A percentile compares a stretch with the other conserved stretches of the same genome.
Conservation (phyloP, 768 basidiomycete genomes). For the Strobilomyces dryophilus region DNA sequence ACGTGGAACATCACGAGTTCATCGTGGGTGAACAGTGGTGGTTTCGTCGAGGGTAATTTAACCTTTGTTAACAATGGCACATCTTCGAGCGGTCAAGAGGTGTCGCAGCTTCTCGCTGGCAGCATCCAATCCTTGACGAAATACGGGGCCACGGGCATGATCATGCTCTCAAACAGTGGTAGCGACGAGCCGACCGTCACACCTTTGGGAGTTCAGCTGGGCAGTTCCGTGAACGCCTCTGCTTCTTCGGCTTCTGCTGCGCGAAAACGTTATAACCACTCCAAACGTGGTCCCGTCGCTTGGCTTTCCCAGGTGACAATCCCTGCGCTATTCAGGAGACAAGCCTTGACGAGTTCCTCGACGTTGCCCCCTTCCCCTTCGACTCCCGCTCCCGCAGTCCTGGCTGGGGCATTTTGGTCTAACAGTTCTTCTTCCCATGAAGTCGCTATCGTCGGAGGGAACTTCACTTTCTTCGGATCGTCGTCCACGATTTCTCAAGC, state of each 20-base stretch:
- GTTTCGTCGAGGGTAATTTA: constrained; percentile 69
- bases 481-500: constrained; percentile 43
- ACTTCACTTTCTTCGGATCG: constrained; percentile 62
- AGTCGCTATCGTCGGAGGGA: constrained; percentile 82
- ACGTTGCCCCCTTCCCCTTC: constrained; percentile 54
- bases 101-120: constrained; percentile 65
- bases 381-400: constrained; percentile 71
- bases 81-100: constrained; percentile 34
- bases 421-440: constrained; percentile 66
- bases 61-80: constrained; percentile 68
- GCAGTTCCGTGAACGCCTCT: constrained; percentile 32
- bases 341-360: constrained; percentile 41
- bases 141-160: constrained; percentile 78
- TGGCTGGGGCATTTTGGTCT: constrained; percentile 87
- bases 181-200: constrained; percentile 49
- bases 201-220: constrained; percentile 59
- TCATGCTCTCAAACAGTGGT: constrained; percentile 70
- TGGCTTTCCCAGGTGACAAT: constrained; percentile 51
- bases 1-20: constrained; percentile 59
- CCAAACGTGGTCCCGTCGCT: constrained; percentile 31
- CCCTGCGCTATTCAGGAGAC: constrained; percentile 44
- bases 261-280: constrained; percentile 37
- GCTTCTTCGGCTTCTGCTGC: constrained; percentile 30
- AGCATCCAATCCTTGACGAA: constrained; percentile 50
- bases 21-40: constrained; percentile 71